Percentiles rank a stretch among this genome's conserved stretches.
phyloP scores from a whole-genome alignment of 2,329 filamentous ascomycete genomes.

The Orbilia quercus region DNA sequence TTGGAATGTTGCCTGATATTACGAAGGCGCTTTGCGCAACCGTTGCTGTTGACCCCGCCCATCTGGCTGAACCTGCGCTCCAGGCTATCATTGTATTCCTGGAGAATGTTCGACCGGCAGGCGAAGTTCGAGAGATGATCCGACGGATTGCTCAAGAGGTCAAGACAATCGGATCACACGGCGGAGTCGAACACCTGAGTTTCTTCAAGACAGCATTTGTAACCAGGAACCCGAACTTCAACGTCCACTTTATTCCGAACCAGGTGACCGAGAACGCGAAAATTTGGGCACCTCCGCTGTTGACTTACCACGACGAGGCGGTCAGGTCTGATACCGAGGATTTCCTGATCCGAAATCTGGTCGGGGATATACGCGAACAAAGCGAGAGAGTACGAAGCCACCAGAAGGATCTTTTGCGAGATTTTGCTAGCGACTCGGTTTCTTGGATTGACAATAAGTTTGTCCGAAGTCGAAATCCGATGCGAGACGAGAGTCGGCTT shows the following conservation, averaged over 20 bases:
- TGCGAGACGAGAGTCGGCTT: constrained; percentile 49
- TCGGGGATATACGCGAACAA: constrained; percentile 44
- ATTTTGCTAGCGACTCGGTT: constrained; percentile 24
- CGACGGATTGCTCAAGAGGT: constrained; percentile 64
- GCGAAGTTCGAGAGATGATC: constrained; percentile 60
- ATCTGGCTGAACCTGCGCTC: constrained; percentile 65
- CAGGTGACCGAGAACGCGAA: constrained; percentile 61
- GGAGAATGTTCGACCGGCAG: constrained; percentile 62
- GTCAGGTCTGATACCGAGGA: constrained; percentile 66
- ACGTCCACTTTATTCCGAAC: constrained; percentile 30
- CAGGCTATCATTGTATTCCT: constrained; percentile 63
- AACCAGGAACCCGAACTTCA: constrained; percentile 49
- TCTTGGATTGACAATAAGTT: constrained; percentile 54
- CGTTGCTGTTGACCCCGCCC: constrained; percentile 60
- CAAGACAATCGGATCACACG: constrained; percentile 66
- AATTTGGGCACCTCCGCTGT: constrained; percentile 68
- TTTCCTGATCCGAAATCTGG: constrained; percentile 58
- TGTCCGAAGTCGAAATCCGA: constrained; percentile 42
- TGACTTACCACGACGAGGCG: constrained; percentile 66
- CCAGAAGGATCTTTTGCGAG: constrained; percentile 42
- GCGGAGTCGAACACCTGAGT: constrained; percentile 66
- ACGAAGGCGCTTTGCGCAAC: constrained; percentile 49
- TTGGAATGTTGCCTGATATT: constrained; percentile 34
- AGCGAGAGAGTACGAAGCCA: constrained; percentile 48
- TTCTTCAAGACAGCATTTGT: constrained; percentile 64